These are phyloP conservation scores for Metschnikowia amazonensis DNA, from an alignment of 805 yeast species.

Conservation along the genomic window DNA sequence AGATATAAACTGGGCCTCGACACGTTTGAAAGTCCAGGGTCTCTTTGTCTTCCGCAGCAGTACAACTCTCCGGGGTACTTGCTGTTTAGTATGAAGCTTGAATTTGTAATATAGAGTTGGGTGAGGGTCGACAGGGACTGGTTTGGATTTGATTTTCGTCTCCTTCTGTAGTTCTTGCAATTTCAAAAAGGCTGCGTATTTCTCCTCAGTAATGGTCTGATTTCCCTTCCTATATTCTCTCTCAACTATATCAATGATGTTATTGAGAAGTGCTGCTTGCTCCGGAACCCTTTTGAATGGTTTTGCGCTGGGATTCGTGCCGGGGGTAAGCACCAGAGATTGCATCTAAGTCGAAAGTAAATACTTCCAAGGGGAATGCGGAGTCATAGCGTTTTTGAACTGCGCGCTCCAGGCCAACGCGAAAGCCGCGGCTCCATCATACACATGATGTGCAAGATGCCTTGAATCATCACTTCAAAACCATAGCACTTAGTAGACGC, in stretches of 20 bases:
- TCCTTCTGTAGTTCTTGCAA: conserved; percentile 21
- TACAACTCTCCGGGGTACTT: background rate
- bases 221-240: conserved; percentile 39
- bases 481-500: conserved; percentile 9
- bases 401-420: background rate
- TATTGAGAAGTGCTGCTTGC: conserved; percentile 7
- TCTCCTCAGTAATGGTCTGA: conserved; percentile 34
- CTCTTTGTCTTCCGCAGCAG: conserved; percentile 1
- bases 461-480: background rate
- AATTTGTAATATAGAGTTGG: conserved; percentile 35
- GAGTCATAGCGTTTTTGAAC: background rate
- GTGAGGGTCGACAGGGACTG: conserved; percentile 25
- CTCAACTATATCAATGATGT: conserved; percentile 26
- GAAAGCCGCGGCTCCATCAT: conserved; percentile 3
- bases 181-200: conserved; percentile 28
- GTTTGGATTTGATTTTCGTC: conserved; percentile 9
- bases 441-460: background rate
- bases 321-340: background rate
- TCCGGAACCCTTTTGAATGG: background rate
- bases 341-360: background rate
- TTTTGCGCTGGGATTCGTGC: background rate
- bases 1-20: conserved; percentile 29
- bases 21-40: conserved; percentile 27
- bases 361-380: background rate
- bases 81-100: conserved; percentile 18